A percentile compares a stretch with the other conserved stretches of the same genome.
Evolutionary conservation across 345 rosid species (phyloP).

Genomic region (Erucastrum elatum): DNA sequence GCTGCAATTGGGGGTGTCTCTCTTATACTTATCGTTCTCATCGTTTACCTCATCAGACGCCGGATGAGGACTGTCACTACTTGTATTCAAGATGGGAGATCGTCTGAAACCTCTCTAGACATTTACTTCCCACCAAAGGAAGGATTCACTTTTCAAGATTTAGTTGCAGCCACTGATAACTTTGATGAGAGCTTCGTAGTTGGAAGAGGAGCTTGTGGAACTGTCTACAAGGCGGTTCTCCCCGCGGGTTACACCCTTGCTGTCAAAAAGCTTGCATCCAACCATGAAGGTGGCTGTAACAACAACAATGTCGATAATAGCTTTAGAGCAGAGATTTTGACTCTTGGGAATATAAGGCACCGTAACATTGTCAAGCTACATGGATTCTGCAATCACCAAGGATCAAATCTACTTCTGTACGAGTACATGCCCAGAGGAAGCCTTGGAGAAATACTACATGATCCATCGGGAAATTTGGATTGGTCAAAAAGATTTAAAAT

Average conservation of each 20-base stretch:
- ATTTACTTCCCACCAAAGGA: conserved; percentile 75
- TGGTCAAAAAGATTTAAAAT: conserved; percentile 77
- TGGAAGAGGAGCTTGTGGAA: conserved; percentile 93
- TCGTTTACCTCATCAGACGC: conserved; percentile 56
- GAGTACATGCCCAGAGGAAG: conserved; percentile 54
- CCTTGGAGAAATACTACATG: conserved; percentile 76
- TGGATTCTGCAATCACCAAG: conserved; percentile 86
- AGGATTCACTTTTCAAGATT: conserved; percentile 77
- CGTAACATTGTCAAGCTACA: conserved; percentile 88
- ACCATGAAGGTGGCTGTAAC: conserved; percentile 59
- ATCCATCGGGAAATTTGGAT: conserved; percentile 52
- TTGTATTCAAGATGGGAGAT: conserved; percentile 46
- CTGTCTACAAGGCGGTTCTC: conserved; percentile 75
- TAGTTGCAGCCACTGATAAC: conserved; percentile 67
- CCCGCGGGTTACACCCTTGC: conserved; percentile 64
- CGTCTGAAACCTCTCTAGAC: conserved; percentile 41
- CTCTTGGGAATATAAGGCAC: conserved; percentile 81
- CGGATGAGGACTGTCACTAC: conserved; percentile 43
- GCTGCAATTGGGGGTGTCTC: conserved; percentile 75
- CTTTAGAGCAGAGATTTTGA: conserved; percentile 79
- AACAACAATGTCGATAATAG: conserved; percentile 66
- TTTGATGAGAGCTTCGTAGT: conserved; percentile 69
- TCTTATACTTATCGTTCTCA: conserved; percentile 56
- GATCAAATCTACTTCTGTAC: conserved; percentile 68
- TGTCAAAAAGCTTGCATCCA: conserved; percentile 79